Evolutionary conservation across 1,139 yeast species (phyloP).

Genomic region (Saccharomycopsis crataegensis): DNA sequence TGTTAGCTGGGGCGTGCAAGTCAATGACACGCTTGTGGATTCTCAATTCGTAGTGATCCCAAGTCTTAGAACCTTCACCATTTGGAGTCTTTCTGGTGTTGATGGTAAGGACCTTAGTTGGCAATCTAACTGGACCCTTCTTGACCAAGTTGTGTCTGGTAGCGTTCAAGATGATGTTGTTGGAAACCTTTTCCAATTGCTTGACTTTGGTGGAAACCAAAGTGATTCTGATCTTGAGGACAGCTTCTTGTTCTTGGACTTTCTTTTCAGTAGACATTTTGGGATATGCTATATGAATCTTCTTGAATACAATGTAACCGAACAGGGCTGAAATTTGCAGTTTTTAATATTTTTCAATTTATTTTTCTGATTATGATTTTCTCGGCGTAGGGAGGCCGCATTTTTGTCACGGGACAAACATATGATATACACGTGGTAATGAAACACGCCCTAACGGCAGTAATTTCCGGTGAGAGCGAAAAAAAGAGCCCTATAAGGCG

Average conservation of each 20-base stretch:
- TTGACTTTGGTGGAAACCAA: constrained; percentile 98
- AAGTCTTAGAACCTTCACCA: constrained; percentile 99
- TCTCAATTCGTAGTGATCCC: constrained; percentile 99
- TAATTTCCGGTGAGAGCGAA: no score
- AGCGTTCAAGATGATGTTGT: constrained; percentile 87
- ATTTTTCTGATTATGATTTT: not conserved
- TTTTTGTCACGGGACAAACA: no score
- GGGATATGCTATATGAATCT: not conserved
- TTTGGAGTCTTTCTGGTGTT: constrained; percentile 99
- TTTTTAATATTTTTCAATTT: not conserved
- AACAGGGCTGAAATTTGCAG: not conserved
- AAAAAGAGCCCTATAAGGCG: no score
- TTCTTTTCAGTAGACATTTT: constrained; percentile 81
- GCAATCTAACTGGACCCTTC: constrained; percentile 99
- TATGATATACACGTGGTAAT: no score
- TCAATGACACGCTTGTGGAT: constrained; percentile 99
- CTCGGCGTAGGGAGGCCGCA: no score
- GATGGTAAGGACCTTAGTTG: constrained; percentile 97
- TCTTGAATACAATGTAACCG: not conserved
- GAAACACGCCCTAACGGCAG: no score
- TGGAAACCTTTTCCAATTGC: constrained; percentile 91
- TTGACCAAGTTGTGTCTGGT: constrained; percentile 71
- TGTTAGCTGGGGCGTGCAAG: constrained; percentile 93
- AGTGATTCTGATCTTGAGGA: constrained; percentile 98
- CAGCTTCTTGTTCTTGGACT: constrained; percentile 71